Conservation (phyloP, 129 eudicot species). For the Saposhnikovia divaricata region DNA sequence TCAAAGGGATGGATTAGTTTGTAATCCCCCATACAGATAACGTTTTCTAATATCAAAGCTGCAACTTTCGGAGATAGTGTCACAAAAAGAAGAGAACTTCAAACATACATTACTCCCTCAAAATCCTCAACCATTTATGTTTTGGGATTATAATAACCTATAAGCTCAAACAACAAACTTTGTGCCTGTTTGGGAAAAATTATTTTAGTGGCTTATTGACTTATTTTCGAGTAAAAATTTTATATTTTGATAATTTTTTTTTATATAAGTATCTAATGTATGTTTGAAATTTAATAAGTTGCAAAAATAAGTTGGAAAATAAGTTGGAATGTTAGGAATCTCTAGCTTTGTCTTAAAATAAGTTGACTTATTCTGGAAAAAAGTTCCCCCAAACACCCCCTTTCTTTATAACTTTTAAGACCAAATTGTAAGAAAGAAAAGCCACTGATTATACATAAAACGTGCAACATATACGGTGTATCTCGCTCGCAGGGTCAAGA, state of each 20-base stretch:
- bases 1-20: slow-evolving; percentile 5
- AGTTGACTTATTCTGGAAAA: too few species aligned
- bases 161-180: not conserved
- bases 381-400: too few species aligned
- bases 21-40: not conserved
- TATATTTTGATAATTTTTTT: too few species aligned
- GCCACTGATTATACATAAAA: not conserved
- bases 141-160: not conserved
- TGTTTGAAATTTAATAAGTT: too few species aligned
- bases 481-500: not conserved
- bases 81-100: not conserved
- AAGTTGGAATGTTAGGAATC: too few species aligned
- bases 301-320: too few species aligned
- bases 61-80: not conserved
- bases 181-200: too few species aligned
- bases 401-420: too few species aligned
- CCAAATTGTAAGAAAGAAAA: not conserved
- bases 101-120: not conserved
- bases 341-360: too few species aligned
- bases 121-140: not conserved
- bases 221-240: too few species aligned
- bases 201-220: too few species aligned
- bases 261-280: too few species aligned
- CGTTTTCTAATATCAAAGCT: not conserved
- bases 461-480: not conserved